A percentile compares a stretch with the other conserved stretches of the same genome.
Conservation (phyloP, 495 filamentous ascomycete species). For the Cladorrhinum samala region DNA sequence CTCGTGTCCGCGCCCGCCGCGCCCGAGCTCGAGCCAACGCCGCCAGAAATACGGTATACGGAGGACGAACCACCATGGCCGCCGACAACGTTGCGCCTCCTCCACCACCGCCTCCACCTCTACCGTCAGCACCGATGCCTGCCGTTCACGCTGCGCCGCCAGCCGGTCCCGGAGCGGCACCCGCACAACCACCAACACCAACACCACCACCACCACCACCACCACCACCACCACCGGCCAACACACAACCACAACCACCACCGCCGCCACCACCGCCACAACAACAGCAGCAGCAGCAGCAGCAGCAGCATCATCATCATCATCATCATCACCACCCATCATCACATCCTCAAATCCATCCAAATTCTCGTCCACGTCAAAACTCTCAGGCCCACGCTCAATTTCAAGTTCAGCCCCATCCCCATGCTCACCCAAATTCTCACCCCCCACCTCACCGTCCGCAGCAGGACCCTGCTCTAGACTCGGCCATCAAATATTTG, state of each 20-base stretch:
- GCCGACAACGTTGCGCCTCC: background rate
- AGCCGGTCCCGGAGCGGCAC: background rate
- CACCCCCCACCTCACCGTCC: constrained; percentile 4
- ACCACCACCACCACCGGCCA: constrained; percentile 2
- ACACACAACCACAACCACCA: background rate
- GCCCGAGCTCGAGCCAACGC: no score
- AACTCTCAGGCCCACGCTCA: background rate
- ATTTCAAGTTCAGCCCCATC: background rate
- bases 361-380: background rate
- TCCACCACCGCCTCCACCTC: background rate
- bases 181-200: background rate
- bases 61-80: background rate
- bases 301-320: no score
- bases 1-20: no score
- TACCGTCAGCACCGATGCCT: background rate
- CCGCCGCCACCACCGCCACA: no score
- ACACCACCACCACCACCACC: constrained; percentile 1
- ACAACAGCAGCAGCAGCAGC: no score
- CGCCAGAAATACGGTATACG: no score
- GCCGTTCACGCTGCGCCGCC: background rate
- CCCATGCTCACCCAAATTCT: constrained; percentile 1
- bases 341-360: background rate
- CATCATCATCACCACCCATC: background rate
- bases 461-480: constrained; percentile 33
- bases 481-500: constrained; percentile 40